Base-by-base conservation (phyloP, 768 basidiomycete species). In the Solioccasus polychromus region DNA sequence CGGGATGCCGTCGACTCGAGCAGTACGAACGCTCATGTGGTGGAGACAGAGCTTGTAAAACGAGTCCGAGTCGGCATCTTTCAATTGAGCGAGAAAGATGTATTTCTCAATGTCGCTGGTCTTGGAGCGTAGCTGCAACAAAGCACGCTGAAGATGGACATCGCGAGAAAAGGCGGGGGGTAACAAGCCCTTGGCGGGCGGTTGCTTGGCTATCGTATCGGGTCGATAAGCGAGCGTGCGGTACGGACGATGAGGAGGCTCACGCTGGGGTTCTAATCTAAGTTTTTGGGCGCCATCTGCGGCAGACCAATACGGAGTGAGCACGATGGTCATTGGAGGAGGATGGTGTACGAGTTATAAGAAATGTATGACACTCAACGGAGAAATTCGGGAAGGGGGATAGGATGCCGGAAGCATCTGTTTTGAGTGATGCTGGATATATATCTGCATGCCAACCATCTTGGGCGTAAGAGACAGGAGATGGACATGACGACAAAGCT, bases 21-120 rank as follows among this genome's bases (percentile, higher is more conserved):
- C n/a, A n/a, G n/a, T 24, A 49, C 56, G 44, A 39, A 59, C 51
- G 32, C 29, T 65, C 78, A 92, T 82, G 61, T 91, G 74, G 35
- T 74, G 72, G 35, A 86, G 65, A 64, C 88, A 83, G 12, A 92
- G 72, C 37, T 74, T 76, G 69, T 90, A 95, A 69, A 93, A 96
- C 63, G 86, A 77, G 36, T 74, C 64, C 12, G 79, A 77, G 61
- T 94, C 83, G 39, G 82, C 72, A 52, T 82, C 70, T 62, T 91
- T 86, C 47, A 94, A 73, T 45, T 78, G 77, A 8, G 82, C 78
- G 23, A 95, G 79, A 61, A 83, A 93, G 60, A 91, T 88, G 68
- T 95, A 85, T 70, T 90, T 88, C 61, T 92, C 88, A 32, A 93
- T 79, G 46, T 67, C 61, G 62, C 78, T 80, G 61, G 81, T 77